phyloP scores from a whole-genome alignment of 441 rosid genomes.

The Bocquillonia castaneifolia region DNA sequence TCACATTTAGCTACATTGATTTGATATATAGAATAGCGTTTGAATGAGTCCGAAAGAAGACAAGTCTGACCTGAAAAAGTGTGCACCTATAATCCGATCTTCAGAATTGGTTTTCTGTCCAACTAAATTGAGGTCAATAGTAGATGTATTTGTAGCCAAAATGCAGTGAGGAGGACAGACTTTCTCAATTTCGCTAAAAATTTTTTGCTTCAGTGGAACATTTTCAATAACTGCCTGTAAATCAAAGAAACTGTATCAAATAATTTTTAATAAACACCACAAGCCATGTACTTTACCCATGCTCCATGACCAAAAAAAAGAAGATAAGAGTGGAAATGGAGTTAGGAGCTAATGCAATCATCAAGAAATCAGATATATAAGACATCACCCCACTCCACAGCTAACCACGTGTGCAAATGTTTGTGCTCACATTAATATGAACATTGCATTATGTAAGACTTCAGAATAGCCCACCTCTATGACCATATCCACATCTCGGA shows the following conservation, averaged over 20 bases:
- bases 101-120: slow-evolving; percentile 73
- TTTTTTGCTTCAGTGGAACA: slow-evolving; percentile 74
- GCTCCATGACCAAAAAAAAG: neutral
- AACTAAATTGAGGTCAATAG: slow-evolving; percentile 65
- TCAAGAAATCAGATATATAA: neutral
- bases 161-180: slow-evolving; percentile 78
- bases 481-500: slow-evolving; percentile 90
- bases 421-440: neutral
- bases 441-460: neutral
- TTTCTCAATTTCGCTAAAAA: slow-evolving; percentile 76
- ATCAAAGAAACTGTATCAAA: slow-evolving; percentile 21
- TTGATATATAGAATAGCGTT: neutral
- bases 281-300: slow-evolving; percentile 11
- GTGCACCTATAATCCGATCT: slow-evolving; percentile 89
- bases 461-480: slow-evolving; percentile 59
- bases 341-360: slow-evolving; percentile 8
- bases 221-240: slow-evolving; percentile 91
- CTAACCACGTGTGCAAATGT: neutral
- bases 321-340: slow-evolving; percentile 2
- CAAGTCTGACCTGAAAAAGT: slow-evolving; percentile 77
- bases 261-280: slow-evolving; percentile 9
- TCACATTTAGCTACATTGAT: neutral
- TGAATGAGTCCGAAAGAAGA: neutral
- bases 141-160: slow-evolving; percentile 88
- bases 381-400: neutral